These are phyloP conservation scores for Pseudogymnoascus sp. DNA, from an alignment of 2,329 filamentous ascomycete genomes.

Conservation along the genomic window DNA sequence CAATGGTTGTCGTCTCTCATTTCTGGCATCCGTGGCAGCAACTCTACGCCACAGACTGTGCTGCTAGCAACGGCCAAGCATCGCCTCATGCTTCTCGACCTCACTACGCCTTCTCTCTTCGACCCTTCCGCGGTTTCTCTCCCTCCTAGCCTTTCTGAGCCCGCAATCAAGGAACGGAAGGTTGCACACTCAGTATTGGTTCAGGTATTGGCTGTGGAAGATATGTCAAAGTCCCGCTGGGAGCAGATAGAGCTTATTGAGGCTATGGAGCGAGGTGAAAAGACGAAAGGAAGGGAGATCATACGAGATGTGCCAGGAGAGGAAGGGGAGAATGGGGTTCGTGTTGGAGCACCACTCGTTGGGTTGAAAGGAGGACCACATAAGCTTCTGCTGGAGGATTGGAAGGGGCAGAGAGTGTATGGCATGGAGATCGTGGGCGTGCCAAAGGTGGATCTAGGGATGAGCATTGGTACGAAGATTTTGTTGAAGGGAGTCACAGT, in stretches of 20 bases:
- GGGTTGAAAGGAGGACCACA: constrained; percentile 48
- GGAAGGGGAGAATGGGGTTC: constrained; percentile 25
- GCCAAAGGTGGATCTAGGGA: constrained; percentile 56
- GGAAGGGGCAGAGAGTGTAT: constrained; percentile 58
- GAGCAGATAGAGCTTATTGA: constrained; percentile 80
- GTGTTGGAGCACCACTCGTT: not conserved
- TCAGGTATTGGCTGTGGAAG: constrained; percentile 81
- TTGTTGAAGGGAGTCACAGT: constrained; percentile 63
- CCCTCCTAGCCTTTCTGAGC: constrained; percentile 50
- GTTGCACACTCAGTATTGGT: constrained; percentile 61
- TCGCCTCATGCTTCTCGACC: constrained; percentile 70
- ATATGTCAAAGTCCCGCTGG: constrained; percentile 74
- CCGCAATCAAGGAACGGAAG: constrained; percentile 45
- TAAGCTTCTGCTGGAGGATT: constrained; percentile 77
- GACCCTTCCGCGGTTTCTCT: constrained; percentile 42
- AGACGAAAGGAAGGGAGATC: constrained; percentile 70
- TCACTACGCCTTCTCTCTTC: constrained; percentile 54
- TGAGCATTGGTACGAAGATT: constrained; percentile 76
- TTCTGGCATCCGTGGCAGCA: constrained; percentile 30
- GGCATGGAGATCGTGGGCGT: constrained; percentile 66
- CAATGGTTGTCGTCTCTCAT: constrained; percentile 41
- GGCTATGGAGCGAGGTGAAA: constrained; percentile 64
- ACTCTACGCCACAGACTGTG: constrained; percentile 15
- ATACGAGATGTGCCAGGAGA: constrained; percentile 60
- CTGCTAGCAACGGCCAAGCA: constrained; percentile 57